Evolutionary conservation across 2,329 filamentous ascomycete genomes (phyloP), one percentile per base, ranked within the genome.

Genomic region (Aspergillus niger): DNA sequence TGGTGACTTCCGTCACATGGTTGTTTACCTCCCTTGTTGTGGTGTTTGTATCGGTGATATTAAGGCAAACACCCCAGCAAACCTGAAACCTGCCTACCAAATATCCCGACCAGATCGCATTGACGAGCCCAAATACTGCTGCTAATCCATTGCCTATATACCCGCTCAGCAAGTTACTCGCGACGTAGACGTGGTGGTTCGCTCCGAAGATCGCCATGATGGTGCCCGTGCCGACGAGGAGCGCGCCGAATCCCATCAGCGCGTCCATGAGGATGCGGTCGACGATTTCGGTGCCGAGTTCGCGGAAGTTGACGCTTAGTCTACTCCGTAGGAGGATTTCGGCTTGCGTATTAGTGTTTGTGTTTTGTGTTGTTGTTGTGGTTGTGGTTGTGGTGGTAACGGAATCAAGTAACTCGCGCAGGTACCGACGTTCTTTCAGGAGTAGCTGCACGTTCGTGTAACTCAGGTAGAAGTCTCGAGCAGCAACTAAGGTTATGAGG

Each of bases 91-190:
- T 77, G 1, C 55, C 51, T 30, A 77, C 77, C 1, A 85, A 69
- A 60, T 77, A 80, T 0, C 63, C 64, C 0, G 81, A 82, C 83
- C 83, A 86, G 5, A 71, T 54, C 0, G 77, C 76, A 65, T 84
- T 86, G 44, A 79, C 57, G 0, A 85, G 55, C 2, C 82, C 83
- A 50, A 81, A 86, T 0, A 80, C 24, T 0, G 82, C 82, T 2
- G 82, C 78, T 1, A 81, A 77, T 0, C 77, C 73, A 59, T 86
- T 86, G 2, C 84, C 84, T 17, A 86, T 74, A 60, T 85, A 85
- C 1, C 84, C 84, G 0, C 83, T 85, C 0, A 86, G 68, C 2
- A 85, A 68, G 57, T 86, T 86, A 65, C 80, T 84, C 0, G 80
- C 78, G 0, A 71, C 3, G 58, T 71, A 86, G 0, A 85, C 74